Base-by-base conservation (phyloP, 2,329 filamentous ascomycete species). In the Lachnellula suecica region DNA sequence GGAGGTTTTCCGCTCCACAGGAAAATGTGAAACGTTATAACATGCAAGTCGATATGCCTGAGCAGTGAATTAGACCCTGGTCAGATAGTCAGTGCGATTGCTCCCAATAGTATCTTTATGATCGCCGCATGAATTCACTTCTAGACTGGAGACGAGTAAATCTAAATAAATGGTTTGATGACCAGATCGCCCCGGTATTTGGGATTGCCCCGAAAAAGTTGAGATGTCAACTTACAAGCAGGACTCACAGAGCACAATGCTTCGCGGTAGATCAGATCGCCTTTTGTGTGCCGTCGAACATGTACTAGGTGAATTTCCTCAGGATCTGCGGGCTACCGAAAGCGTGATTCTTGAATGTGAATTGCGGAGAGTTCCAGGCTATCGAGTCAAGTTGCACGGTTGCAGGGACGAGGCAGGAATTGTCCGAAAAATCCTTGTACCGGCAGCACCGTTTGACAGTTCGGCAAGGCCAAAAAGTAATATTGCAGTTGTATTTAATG, bases 21-120 rank as follows among this genome's bases (percentile, higher is more conserved):
- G 35, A 41, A 54, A 49, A 53, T 44, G 27, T 64, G 63, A 64
- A 63, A 65, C 64, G 55, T 27, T 49, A 61, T 65, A 61, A 46
- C 47, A 60, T 57, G 59, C 59, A 59, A 35, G 52, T 48, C 38
- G 46, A 59, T 66, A 64, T 66, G 61, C 60, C 60, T 53, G 52
- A 62, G 56, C 61, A 59, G 53, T 56, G 49, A 35, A 41, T 24
- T 15, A 43, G 29, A 48, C 52, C 31, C 56, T 56, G 49, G 37
- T 25, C 23, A 17, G 43, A 49, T 29, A 34, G 60, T 65, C 59
- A 63, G 63, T 62, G 59, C 60, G 49, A 48, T 49, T 51, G 49
- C 42, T 27, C 54, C 52, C 44, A 51, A 54, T 47, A 29, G 54
- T 27, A 48, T 10, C 20, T 44, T 22, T 23, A 31, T 38, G 56